Percentiles rank a stretch among this genome's conserved stretches.
Conservation (phyloP, 345 rosid genomes). For the Brassica incana region DNA sequence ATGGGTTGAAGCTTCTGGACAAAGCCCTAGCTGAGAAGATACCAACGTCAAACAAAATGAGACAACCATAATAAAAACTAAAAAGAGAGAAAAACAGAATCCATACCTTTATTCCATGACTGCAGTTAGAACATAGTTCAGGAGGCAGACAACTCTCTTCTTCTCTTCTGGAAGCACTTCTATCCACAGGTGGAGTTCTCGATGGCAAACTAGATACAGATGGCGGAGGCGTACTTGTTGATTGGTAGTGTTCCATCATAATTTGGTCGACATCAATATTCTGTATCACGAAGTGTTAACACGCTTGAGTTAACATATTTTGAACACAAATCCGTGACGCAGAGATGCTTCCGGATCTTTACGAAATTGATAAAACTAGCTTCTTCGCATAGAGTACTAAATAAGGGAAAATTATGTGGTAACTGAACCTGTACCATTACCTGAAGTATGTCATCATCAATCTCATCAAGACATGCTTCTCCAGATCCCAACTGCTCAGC, state of each 20-base stretch:
- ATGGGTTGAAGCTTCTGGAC: constrained; percentile 73
- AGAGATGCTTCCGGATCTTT: too few relatives aligned
- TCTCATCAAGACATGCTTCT: constrained; percentile 52
- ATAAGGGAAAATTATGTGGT: constrained; percentile 9
- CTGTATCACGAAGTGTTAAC: constrained; percentile 50
- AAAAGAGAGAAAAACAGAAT: constrained; percentile 19
- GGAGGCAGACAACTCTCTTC: constrained; percentile 58
- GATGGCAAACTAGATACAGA: constrained; percentile 58
- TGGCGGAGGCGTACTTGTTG: constrained; percentile 72
- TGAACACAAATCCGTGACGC: constrained; percentile 44
- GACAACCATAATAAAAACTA: constrained; percentile 13
- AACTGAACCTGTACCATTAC: constrained; percentile 43
- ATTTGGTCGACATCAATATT: constrained; percentile 91
- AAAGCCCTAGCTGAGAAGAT: constrained; percentile 76
- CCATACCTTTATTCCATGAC: constrained; percentile 77
- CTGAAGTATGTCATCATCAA: constrained; percentile 85
- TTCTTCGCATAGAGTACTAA: neutral
- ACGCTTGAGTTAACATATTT: constrained; percentile 20
- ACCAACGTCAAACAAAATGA: constrained; percentile 35
- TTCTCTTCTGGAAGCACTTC: constrained; percentile 42
- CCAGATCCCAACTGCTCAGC: constrained; percentile 39
- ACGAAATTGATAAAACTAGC: neutral
- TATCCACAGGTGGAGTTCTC: constrained; percentile 53
- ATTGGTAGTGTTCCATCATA: constrained; percentile 80
- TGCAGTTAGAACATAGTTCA: constrained; percentile 69